Evolutionary conservation across 192 early-diverging fungal genomes (phyloP).

Genomic region (Pilobolus umbonatus): DNA sequence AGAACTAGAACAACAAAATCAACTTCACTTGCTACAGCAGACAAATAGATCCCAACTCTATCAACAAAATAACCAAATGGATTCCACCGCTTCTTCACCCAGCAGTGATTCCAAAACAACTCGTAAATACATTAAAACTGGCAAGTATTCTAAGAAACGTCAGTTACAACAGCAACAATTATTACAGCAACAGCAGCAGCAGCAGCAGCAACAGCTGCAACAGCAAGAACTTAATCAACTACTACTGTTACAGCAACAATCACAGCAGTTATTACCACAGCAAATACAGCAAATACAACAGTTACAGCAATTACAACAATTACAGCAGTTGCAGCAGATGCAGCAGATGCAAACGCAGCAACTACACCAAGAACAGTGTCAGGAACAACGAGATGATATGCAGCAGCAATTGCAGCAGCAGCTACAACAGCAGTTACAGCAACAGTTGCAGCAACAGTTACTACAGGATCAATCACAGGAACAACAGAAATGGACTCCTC

Average conservation of each 20-base stretch:
- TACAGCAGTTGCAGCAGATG: no score
- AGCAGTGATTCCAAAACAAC: conserved; percentile 36
- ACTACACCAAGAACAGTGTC: no score
- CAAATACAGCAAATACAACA: conserved; percentile 29
- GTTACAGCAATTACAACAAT: conserved; percentile 22
- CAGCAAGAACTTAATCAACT: not conserved
- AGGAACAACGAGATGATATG: no score
- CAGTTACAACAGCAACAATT: conserved; percentile 21
- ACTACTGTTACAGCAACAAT: not conserved
- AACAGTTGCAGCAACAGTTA: conserved; percentile 3
- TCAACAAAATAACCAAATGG: conserved; percentile 10
- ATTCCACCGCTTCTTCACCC: not conserved
- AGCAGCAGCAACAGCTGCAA: not conserved
- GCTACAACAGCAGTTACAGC: conserved; percentile 8
- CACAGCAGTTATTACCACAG: conserved; percentile 16
- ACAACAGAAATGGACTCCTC: not conserved
- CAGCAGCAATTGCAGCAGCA: conserved; percentile 43
- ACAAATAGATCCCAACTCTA: not conserved
- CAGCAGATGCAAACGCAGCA: no score
- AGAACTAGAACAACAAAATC: conserved; percentile 14
- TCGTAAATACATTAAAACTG: conserved; percentile 53
- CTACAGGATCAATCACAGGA: no score
- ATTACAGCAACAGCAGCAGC: not conserved
- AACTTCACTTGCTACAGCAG: conserved; percentile 6
- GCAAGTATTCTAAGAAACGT: conserved; percentile 56